Conservation (phyloP, 176 grass and related monocot genomes). For the Tillandsia fasciculata region DNA sequence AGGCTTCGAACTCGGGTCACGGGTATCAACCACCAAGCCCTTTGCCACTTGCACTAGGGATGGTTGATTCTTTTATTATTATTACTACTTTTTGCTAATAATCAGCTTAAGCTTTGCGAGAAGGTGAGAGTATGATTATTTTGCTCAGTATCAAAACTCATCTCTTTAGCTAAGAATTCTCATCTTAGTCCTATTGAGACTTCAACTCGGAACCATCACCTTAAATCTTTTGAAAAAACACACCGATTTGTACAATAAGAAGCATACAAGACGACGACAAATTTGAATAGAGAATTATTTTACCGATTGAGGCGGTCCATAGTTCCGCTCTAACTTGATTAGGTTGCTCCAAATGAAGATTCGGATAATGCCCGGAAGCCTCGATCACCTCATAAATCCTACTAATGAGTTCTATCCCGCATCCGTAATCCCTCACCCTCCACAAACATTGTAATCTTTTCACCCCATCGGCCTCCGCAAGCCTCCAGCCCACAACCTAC, state of each 20-base stretch:
- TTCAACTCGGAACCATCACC: no score
- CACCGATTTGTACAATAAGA: neutral
- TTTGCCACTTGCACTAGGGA: no score
- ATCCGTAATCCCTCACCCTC: constrained; percentile 62
- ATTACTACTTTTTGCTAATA: no score
- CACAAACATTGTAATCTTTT: constrained; percentile 51
- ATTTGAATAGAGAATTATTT: neutral
- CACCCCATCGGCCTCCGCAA: constrained; percentile 21
- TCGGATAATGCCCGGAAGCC: constrained; percentile 34
- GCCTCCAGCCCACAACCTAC: constrained; percentile 72
- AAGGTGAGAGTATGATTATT: no score
- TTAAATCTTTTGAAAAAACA: no score
- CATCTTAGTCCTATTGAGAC: no score
- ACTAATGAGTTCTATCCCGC: constrained; percentile 47
- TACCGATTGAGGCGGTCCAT: constrained; percentile 43
- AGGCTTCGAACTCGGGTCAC: no score
- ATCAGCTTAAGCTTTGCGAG: no score
- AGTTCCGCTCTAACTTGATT: constrained; percentile 65
- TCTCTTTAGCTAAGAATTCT: no score
- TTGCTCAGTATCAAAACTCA: no score
- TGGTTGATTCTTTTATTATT: no score
- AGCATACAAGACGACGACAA: neutral
- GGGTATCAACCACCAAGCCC: no score
- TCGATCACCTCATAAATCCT: constrained; percentile 52
- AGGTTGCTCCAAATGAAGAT: constrained; percentile 41